Base-by-base conservation (phyloP, 2,329 filamentous ascomycete genomes). In the Westerdykella sp. region DNA sequence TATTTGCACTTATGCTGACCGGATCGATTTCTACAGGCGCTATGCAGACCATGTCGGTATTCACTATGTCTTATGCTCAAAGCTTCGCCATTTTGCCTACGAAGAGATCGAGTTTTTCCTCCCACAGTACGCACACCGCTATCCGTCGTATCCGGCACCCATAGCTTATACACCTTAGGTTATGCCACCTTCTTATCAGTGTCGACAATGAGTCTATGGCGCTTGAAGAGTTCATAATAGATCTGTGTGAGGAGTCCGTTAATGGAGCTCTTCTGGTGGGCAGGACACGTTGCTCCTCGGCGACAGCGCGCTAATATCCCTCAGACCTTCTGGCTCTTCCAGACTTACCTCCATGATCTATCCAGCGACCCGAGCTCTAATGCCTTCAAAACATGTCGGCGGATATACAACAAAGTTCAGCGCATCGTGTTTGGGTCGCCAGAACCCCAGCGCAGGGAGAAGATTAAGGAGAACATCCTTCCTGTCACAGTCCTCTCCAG, bases 101-200 rank as follows among this genome's bases (percentile, higher is more conserved):
- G 85, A 89, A 73, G 86, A 93, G 70, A 90, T 93, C 65, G 87
- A 93, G 70, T 93, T 93, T 81, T 93, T 91, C 74, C 78, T 93
- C 39, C 87, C 87, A 49, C 85, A 69, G 60, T 66, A 60, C 47
- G 63, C 62, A 49, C 35, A 13, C 43, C 40, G 47, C 42, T 32
- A 14, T 36, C 14, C 47, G 32, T 39, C 35, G 28, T 28, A 14
- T 21, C 42, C 42, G 37, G 25, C 18, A 41, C 21, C 34, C 65
- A 43, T 53, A 88, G 73, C 59, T 62, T 51, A 56, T 49, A 47
- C 51, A 40, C 37, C 45, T 44, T 46, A 65, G 62, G 51, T 74
- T 93, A 74, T 93, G 87, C 66, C 87, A 93, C 71, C 81, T 93
- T 51, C 82, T 90, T 70, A 85, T 93, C 62, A 90, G 85, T 69